These are phyloP conservation scores for Debaryomyces sp. DNA, from an alignment of 1,139 yeast genomes.

Conservation along the genomic window DNA sequence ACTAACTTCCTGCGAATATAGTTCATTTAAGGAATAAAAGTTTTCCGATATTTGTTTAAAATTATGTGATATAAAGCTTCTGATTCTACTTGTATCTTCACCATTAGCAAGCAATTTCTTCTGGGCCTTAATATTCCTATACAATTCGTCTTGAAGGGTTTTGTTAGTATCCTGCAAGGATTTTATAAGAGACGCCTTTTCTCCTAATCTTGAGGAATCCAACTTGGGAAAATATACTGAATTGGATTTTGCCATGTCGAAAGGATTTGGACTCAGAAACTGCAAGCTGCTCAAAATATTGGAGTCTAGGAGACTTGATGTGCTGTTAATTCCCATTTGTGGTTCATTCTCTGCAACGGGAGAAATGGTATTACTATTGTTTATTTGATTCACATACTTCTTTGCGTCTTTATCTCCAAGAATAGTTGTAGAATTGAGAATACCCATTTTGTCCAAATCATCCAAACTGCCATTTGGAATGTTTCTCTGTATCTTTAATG, in stretches of 20 bases:
- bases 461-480: constrained; percentile 9
- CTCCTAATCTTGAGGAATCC: not conserved
- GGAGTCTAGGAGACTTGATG: not conserved
- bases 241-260: not conserved
- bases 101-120: constrained; percentile 29
- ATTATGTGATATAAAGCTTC: constrained; percentile 30
- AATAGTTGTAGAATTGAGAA: constrained; percentile 8
- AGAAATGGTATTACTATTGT: not conserved
- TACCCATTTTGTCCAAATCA: constrained; percentile 6
- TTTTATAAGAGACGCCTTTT: constrained; percentile 15
- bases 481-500: not conserved
- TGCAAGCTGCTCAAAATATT: not conserved
- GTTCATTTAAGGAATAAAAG: constrained; percentile 51
- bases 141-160: constrained; percentile 24
- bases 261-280: not conserved
- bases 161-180: constrained; percentile 17
- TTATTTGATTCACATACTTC: not conserved
- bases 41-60: constrained; percentile 44
- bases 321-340: not conserved
- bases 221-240: not conserved
- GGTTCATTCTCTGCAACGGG: not conserved
- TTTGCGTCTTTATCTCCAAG: constrained; percentile 5
- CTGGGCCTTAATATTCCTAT: constrained; percentile 28
- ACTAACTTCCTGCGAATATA: constrained; percentile 44
- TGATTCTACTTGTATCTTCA: constrained; percentile 28